Evolutionary conservation across 2,329 filamentous ascomycete species (phyloP), one percentile per base, ranked within the genome.

Genomic region (Alternaria arbusti): DNA sequence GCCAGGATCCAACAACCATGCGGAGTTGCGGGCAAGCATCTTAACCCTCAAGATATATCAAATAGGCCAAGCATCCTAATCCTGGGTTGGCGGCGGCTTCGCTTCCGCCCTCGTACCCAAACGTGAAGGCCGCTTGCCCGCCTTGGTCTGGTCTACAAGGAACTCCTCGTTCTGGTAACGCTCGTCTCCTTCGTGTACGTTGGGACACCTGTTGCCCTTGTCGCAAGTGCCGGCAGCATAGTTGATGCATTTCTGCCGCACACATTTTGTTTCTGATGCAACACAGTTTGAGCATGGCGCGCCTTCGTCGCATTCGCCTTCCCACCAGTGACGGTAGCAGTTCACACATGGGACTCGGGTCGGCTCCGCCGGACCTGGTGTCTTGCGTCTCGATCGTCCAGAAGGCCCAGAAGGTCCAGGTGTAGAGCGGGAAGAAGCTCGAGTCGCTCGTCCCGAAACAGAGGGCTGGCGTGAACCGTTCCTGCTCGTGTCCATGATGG

Each of bases 181-280:
- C 43, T 30, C 13, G 11, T 52, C 43, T 13, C 26, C 54, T 9
- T 59, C 47, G 13, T 58, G 47, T 6, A 58, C 8, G 30, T 11
- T 46, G 5, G 30, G 40, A 49, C 47, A 58, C 28, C 6, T 57
- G 3, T 23, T 10, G 13, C 36, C 47, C 28, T 45, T 57, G 6
- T 43, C 25, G 5, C 58, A 61, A 25, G 36, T 46, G n/a, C 26
- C 36, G 4, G 54, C 28, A 22, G 26, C 22, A n/a, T 40, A 52
- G 22, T 57, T n/a, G 22, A 52, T 25, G 47, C 60, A 63, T 13
- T 45, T 44, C 15, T 32, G 55, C 9, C 55, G 49, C 49, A 45
- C 5, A n/a, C 50, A 45, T 20, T 36, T 11, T 7, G 12, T 8
- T 15, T 13, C 17, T 20, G 59, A 44, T 25, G 12, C 46, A 17